These are phyloP conservation scores for Rhodamnia argentea DNA, from an alignment of 345 rosid genomes.

Conservation along the genomic window DNA sequence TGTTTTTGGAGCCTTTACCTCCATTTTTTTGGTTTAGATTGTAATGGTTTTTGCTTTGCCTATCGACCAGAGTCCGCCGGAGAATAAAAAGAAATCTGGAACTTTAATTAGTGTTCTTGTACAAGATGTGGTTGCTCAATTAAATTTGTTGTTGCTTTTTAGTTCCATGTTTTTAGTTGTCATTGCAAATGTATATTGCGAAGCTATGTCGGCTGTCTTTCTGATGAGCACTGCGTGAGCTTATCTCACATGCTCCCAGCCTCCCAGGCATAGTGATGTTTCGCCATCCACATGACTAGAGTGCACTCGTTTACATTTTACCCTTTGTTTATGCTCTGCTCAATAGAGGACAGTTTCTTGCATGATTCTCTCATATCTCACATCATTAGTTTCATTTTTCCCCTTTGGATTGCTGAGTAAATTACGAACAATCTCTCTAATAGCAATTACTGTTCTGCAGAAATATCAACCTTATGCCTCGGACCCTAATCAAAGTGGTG, in stretches of 20 bases:
- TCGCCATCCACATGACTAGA: not conserved
- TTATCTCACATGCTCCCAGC: not conserved
- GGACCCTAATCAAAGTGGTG: slow-evolving; percentile 90
- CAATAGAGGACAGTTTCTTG: not conserved
- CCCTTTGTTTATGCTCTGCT: not conserved
- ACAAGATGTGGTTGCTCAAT: not conserved
- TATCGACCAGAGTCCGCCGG: not conserved
- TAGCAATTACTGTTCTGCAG: slow-evolving; percentile 20
- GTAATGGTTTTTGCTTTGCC: not conserved
- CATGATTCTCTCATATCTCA: not conserved
- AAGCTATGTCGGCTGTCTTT: not conserved
- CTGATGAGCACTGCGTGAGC: not conserved
- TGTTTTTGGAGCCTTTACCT: not conserved
- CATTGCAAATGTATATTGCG: not conserved
- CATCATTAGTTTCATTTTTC: not conserved
- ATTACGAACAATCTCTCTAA: not conserved
- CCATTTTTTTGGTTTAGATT: not conserved
- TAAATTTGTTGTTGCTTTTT: not conserved
- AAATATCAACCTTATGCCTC: slow-evolving; percentile 72
- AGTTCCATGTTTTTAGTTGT: not conserved
- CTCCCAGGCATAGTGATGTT: not conserved
- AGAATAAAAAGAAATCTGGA: not conserved
- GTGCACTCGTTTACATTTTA: not conserved
- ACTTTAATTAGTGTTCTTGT: not conserved
- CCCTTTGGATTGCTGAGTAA: not conserved